Evolutionary conservation across 129 eudicot genomes (phyloP).

Genomic region (Pseudognaphalium luteoalbum): DNA sequence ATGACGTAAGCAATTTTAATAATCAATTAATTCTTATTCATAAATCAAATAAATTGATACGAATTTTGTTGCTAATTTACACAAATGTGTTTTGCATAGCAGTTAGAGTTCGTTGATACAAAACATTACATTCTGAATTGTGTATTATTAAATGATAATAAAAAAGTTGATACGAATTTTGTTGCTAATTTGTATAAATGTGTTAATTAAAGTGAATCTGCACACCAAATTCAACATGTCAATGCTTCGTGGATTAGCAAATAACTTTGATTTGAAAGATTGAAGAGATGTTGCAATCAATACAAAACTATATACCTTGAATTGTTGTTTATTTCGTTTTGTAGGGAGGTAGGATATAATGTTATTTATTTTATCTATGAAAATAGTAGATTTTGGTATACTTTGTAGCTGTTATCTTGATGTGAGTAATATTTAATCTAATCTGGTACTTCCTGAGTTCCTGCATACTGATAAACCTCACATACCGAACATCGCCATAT

Average conservation of each 20-base stretch:
- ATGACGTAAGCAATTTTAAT: conserved; percentile 49
- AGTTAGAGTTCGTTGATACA: background rate
- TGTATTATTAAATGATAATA: no score
- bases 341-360: no score
- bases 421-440: background rate
- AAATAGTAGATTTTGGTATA: background rate
- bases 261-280: background rate
- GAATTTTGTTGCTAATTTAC: background rate
- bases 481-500: no score
- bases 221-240: background rate
- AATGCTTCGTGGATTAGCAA: background rate
- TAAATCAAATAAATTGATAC: background rate
- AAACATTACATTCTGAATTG: background rate
- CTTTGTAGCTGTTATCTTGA: background rate
- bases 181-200: background rate
- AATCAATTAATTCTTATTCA: background rate
- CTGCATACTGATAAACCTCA: background rate
- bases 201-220: background rate
- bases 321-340: no score
- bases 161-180: background rate
- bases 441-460: background rate
- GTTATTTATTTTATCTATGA: background rate
- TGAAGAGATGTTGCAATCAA: background rate
- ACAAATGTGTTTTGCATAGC: background rate
- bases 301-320: background rate